Base-by-base conservation (phyloP, 2,329 filamentous ascomycete genomes). In the Diaporthe ilicicola region DNA sequence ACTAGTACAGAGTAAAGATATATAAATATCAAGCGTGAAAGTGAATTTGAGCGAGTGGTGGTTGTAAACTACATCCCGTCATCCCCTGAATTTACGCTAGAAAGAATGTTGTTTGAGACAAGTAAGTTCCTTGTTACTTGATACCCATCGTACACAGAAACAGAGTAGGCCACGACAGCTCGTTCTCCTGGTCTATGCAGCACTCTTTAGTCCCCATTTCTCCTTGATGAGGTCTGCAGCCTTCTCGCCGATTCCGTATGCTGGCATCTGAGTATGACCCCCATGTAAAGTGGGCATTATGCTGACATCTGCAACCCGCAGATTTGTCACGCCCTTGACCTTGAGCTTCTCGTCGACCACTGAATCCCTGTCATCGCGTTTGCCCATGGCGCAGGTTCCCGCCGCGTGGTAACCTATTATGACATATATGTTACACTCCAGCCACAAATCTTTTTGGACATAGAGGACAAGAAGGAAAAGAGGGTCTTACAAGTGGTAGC, bases 231-330 rank as follows among this genome's bases (percentile, higher is more conserved):
- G 76, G 64, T 78, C 76, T 1, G 78, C 79, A 39, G 77, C 78
- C 42, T 78, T 73, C 62, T 79, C 78, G 5, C 76, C 78, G 17
- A 80, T 74, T 73, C 79, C 78, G n/a, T 77, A 73, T 4, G 73
- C 73, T 12, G 78, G 74, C 22, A 77, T 77, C 74, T 78, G 78
- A 1, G 76, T 76, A 62, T 80, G 77, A 2, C 71, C 75, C 56
- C 75, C 75, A 1, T 78, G 73, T 5, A 78, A 75, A 24, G 56
- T 72, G 2, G 79, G 79, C 46, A 80, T 77, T 9, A 79, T 75
- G 34, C 78, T 80, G 13, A 76, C 76, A 37, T 78, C 76, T 13
- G 76, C 76, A 17, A 78, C 69, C n/a, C 76, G 73, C 68, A 77
- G 53, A 32, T 74, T 73, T 15, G 67, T 19, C n/a, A 78, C 42